A percentile compares a stretch with the other conserved stretches of the same genome.
Evolutionary conservation across 129 eudicot species (phyloP).

Genomic region (Lonicera japonica): DNA sequence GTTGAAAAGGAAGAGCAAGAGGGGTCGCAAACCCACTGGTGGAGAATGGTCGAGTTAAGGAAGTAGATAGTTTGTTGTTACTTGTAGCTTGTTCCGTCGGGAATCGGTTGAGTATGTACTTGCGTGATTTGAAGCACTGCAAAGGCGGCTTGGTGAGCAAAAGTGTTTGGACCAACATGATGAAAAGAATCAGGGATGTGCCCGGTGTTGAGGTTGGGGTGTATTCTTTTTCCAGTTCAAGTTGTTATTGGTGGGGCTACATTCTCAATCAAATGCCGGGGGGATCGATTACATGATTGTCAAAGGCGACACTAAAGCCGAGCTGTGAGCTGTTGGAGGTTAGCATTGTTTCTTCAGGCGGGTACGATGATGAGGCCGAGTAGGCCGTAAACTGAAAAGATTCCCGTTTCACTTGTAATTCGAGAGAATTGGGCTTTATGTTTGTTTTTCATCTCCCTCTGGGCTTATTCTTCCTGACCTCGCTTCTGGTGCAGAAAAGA

Average conservation of each 20-base stretch:
- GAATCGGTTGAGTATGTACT: too few species aligned
- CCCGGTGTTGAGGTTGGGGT: constrained; percentile 56
- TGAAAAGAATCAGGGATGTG: constrained; percentile 36
- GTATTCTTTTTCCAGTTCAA: constrained; percentile 60
- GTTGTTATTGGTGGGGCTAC: constrained; percentile 48
- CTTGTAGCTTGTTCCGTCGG: too few species aligned
- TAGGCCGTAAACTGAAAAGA: too few species aligned
- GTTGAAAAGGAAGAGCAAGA: too few species aligned
- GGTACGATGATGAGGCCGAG: constrained; percentile 51
- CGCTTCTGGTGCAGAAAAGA: constrained; percentile 54
- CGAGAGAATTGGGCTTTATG: constrained; percentile 50
- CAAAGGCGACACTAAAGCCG: constrained; percentile 36
- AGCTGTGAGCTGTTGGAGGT: constrained; percentile 51
- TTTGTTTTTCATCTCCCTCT: constrained; percentile 27
- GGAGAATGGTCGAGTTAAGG: too few species aligned
- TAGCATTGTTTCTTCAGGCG: constrained; percentile 61
- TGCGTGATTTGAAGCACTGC: constrained; percentile 37
- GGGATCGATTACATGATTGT: constrained; percentile 38
- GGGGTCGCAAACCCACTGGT: too few species aligned
- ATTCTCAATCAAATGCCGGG: constrained; percentile 61
- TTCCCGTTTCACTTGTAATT: too few species aligned
- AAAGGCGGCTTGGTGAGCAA: constrained; percentile 47
- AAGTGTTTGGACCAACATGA: constrained; percentile 48
- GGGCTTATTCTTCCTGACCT: constrained; percentile 52
- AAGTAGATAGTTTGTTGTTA: too few species aligned